Conservation (phyloP, 768 basidiomycete genomes). For the Mycena floridula region DNA sequence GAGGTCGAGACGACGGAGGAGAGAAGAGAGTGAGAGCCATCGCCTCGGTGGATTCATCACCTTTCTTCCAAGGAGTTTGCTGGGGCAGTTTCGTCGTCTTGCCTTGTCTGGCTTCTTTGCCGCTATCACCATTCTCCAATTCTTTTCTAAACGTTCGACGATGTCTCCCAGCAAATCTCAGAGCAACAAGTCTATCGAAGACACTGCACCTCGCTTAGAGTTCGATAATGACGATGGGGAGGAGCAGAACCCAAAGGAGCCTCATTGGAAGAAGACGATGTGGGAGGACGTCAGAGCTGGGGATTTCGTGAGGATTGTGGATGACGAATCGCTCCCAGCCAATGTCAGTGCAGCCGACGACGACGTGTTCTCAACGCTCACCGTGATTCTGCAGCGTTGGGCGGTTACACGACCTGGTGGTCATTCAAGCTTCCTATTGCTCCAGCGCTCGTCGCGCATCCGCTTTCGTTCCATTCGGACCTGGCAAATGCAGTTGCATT, state of each 20-base stretch:
- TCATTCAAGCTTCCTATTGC: too few relatives aligned
- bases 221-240: slow-evolving; percentile 23
- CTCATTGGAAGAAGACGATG: slow-evolving; percentile 59
- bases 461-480: too few relatives aligned
- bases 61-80: slow-evolving; percentile 86
- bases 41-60: too few relatives aligned
- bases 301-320: slow-evolving; percentile 83
- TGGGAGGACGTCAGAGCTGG: slow-evolving; percentile 94
- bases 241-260: slow-evolving; percentile 20
- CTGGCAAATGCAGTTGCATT: slow-evolving; percentile 66
- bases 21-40: too few relatives aligned
- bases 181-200: too few relatives aligned
- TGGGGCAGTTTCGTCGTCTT: slow-evolving; percentile 85
- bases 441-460: too few relatives aligned
- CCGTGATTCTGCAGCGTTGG: too few relatives aligned
- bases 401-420: too few relatives aligned
- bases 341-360: too few relatives aligned
- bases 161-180: too few relatives aligned
- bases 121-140: slow-evolving; percentile 90
- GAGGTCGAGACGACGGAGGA: too few relatives aligned
- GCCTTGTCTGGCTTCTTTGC: slow-evolving; percentile 74
- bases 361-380: too few relatives aligned
- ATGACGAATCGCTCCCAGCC: slow-evolving; percentile 81
- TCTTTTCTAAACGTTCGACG: slow-evolving; percentile 90
- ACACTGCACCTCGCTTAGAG: slow-evolving; percentile 7